These are phyloP conservation scores for Moelleriella libera DNA, from an alignment of 2,329 filamentous ascomycete genomes.

Conservation along the genomic window DNA sequence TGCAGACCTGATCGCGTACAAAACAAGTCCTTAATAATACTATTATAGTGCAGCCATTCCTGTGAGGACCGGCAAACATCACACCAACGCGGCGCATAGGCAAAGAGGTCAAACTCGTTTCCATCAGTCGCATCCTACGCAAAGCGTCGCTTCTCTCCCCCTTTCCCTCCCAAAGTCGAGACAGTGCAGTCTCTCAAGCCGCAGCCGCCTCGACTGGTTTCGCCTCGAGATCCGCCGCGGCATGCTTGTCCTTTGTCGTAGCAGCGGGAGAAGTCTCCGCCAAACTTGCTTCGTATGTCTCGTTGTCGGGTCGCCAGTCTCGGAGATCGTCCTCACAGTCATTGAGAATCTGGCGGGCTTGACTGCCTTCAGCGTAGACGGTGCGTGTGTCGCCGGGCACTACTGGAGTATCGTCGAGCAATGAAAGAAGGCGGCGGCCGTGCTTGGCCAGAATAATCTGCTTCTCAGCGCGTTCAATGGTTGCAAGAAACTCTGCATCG, in stretches of 20 bases:
- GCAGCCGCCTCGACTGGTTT: not conserved
- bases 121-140: too few species aligned
- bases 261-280: constrained; percentile 10
- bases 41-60: too few species aligned
- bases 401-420: constrained; percentile 81
- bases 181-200: not conserved
- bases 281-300: constrained; percentile 14
- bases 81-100: too few species aligned
- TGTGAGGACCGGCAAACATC: too few species aligned
- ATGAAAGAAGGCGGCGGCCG: constrained; percentile 67
- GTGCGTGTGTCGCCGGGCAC: constrained; percentile 69
- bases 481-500: constrained; percentile 72
- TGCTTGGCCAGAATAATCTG: constrained; percentile 89
- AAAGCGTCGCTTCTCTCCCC: too few species aligned
- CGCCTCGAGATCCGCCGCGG: constrained; percentile 3
- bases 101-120: too few species aligned
- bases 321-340: constrained; percentile 83
- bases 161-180: not conserved
- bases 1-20: too few species aligned
- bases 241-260: constrained; percentile 12
- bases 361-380: constrained; percentile 49
- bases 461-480: constrained; percentile 93
- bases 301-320: constrained; percentile 47
- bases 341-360: constrained; percentile 75
- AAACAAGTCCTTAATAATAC: too few species aligned